Evolutionary conservation across 345 rosid species (phyloP).

Genomic region (Salix suchowensis): DNA sequence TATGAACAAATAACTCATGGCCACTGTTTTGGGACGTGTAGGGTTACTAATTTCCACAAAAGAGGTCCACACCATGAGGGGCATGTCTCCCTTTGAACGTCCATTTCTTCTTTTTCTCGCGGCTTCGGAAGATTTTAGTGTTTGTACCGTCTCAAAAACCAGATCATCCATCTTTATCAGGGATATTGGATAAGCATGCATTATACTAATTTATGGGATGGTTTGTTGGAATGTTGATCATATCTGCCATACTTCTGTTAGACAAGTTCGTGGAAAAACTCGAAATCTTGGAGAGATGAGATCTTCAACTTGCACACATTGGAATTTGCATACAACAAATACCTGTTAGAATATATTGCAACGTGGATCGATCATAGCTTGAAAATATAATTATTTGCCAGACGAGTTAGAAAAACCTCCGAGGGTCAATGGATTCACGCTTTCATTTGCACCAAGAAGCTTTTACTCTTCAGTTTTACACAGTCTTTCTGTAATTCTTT

Average conservation of each 20-base stretch:
- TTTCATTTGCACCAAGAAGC: slow-evolving; percentile 12
- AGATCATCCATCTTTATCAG: not conserved
- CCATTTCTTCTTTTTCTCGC: slow-evolving; percentile 14
- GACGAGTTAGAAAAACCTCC: not conserved
- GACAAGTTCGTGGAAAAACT: slow-evolving; percentile 39
- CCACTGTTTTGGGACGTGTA: slow-evolving; percentile 8
- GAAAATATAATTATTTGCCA: too few relatives aligned
- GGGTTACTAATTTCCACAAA: not conserved
- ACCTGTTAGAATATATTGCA: too few relatives aligned
- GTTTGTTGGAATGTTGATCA: slow-evolving; percentile 15
- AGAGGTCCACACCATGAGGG: slow-evolving; percentile 20
- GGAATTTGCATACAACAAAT: not conserved
- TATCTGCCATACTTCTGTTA: not conserved
- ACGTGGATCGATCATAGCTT: too few relatives aligned
- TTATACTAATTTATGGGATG: not conserved
- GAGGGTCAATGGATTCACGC: not conserved
- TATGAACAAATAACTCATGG: slow-evolving; percentile 10
- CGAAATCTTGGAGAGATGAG: slow-evolving; percentile 22
- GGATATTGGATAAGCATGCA: not conserved
- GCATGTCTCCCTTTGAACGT: slow-evolving; percentile 20
- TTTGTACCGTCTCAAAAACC: slow-evolving; percentile 13
- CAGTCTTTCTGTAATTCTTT: not conserved
- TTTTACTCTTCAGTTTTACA: not conserved
- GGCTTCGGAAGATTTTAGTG: slow-evolving; percentile 20
- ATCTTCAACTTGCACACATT: not conserved